Conservation (phyloP, 352 stramenopile genomes). For the Globisporangium orthogonon region DNA sequence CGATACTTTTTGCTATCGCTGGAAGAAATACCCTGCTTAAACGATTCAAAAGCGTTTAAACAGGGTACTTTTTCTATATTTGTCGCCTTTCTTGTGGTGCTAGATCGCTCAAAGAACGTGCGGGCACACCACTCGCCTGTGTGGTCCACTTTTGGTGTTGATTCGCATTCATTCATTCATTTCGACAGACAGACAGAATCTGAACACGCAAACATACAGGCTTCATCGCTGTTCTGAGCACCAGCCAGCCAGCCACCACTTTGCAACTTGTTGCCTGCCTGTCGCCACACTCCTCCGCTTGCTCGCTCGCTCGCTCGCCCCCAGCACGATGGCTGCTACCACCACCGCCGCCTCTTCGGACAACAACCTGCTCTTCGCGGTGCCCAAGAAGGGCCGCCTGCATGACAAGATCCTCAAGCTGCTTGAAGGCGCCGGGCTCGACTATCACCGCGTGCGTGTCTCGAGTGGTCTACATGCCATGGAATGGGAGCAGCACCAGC, state of each 20-base stretch:
- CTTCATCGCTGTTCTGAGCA: too few relatives aligned
- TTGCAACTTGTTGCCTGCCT: slow-evolving; percentile 1
- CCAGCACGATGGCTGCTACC: not conserved
- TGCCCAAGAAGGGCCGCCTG: slow-evolving; percentile 97
- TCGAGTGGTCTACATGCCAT: too few relatives aligned
- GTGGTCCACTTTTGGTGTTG: not conserved
- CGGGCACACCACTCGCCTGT: not conserved
- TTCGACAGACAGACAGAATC: not conserved
- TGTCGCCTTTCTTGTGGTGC: too few relatives aligned
- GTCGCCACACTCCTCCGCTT: not conserved
- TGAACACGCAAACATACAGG: not conserved
- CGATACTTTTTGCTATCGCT: too few relatives aligned
- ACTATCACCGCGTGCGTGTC: slow-evolving; percentile 87
- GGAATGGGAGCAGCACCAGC: too few relatives aligned
- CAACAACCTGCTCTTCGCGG: slow-evolving; percentile 87
- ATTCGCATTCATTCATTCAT: too few relatives aligned
- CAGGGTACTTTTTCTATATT: too few relatives aligned
- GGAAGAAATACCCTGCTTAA: too few relatives aligned
- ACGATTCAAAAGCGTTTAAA: too few relatives aligned
- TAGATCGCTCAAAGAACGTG: too few relatives aligned
- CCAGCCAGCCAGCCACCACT: not conserved
- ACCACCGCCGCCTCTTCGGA: slow-evolving; percentile 18
- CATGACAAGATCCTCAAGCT: slow-evolving; percentile 95
- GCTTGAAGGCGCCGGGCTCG: slow-evolving; percentile 93
- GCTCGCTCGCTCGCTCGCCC: not conserved